Evolutionary conservation across 345 rosid genomes (phyloP).

Genomic region (Camelina laxa): DNA sequence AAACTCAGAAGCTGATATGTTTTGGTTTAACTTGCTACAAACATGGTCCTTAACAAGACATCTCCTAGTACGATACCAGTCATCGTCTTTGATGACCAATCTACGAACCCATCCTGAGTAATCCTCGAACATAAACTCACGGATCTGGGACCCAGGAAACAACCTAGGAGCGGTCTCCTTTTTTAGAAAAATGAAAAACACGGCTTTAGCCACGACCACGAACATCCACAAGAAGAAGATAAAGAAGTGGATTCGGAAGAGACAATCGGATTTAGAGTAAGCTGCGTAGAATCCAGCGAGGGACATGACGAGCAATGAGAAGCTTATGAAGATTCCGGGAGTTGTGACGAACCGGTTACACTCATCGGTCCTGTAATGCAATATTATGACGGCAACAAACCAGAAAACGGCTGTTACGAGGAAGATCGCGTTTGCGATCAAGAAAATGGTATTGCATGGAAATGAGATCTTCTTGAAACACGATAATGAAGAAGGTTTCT

Average conservation of each 20-base stretch:
- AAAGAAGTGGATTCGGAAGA: constrained; percentile 42
- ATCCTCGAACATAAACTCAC: constrained; percentile 41
- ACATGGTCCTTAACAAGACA: constrained; percentile 39
- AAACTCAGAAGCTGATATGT: constrained; percentile 39
- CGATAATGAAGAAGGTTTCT: not conserved
- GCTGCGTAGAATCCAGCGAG: constrained; percentile 39
- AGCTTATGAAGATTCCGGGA: constrained; percentile 39
- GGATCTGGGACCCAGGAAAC: constrained; percentile 42
- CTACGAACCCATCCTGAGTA: constrained; percentile 47
- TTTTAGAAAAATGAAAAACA: constrained; percentile 17
- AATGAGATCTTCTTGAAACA: constrained; percentile 21
- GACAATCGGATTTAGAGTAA: constrained; percentile 43
- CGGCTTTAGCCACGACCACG: constrained; percentile 36
- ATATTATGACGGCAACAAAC: constrained; percentile 25
- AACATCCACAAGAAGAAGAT: constrained; percentile 46
- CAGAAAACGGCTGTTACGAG: constrained; percentile 31
- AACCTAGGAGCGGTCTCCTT: constrained; percentile 31
- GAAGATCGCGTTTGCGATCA: constrained; percentile 36
- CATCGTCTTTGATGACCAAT: constrained; percentile 43
- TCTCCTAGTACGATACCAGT: constrained; percentile 45
- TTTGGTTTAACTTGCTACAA: constrained; percentile 34
- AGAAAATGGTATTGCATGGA: constrained; percentile 41
- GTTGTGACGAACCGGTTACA: constrained; percentile 38
- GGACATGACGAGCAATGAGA: constrained; percentile 32
- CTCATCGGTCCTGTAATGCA: constrained; percentile 38